Evolutionary conservation across 202 grass and related monocot species (phyloP).

Genomic region (Panicum virgatum): DNA sequence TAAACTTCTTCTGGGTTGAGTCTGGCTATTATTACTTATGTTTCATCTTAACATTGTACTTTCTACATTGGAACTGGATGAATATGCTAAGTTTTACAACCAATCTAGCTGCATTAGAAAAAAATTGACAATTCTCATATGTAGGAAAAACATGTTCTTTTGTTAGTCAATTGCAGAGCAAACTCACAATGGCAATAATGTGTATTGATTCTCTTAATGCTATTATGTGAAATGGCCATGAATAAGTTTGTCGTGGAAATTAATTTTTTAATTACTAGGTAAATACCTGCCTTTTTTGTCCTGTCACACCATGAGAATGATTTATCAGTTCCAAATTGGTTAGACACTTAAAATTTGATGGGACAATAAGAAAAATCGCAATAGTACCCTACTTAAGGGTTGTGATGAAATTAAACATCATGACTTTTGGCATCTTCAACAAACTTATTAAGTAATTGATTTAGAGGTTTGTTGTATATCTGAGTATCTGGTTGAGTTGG

Average conservation of each 20-base stretch:
- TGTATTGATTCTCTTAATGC: background rate
- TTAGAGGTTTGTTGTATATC: background rate
- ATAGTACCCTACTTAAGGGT: background rate
- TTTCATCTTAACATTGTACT: background rate
- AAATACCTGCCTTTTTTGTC: background rate
- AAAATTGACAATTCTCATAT: background rate
- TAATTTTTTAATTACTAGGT: slow-evolving; percentile 1
- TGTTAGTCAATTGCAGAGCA: background rate
- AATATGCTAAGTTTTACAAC: background rate
- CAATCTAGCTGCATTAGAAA: background rate
- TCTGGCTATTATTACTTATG: background rate
- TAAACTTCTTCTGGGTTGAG: background rate
- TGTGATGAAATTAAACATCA: background rate
- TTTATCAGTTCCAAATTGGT: background rate
- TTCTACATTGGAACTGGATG: background rate
- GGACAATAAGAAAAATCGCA: background rate
- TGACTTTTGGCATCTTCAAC: background rate
- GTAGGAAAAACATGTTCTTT: background rate
- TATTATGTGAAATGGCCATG: background rate
- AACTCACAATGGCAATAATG: background rate
- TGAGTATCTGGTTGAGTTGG: background rate
- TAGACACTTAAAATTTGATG: background rate
- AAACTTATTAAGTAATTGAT: background rate
- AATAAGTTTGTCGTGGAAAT: background rate
- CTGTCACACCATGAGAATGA: background rate